Conservation (phyloP, 1,284 basidiomycete genomes). For the Papiliotrema nemorosa region DNA sequence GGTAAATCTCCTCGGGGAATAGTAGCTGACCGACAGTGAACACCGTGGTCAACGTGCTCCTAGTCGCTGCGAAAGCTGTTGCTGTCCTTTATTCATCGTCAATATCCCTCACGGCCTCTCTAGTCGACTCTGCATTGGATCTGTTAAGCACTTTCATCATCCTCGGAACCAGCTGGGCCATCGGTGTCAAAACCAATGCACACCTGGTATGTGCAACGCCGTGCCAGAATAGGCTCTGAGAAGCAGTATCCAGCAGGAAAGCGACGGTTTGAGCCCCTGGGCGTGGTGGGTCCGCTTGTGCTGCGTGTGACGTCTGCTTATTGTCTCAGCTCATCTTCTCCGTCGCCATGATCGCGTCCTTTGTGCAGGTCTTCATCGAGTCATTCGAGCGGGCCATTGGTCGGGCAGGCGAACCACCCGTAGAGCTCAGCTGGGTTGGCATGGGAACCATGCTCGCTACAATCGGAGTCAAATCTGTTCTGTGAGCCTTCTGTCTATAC, state of each 20-base stretch:
- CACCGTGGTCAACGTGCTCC: constrained; percentile 52
- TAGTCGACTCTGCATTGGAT: constrained; percentile 57
- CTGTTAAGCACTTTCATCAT: constrained; percentile 55
- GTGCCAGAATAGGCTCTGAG: background rate
- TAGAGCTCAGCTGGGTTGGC: constrained; percentile 44
- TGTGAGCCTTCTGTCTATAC: constrained; percentile 38
- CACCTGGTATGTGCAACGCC: constrained; percentile 27
- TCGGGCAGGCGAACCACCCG: constrained; percentile 30
- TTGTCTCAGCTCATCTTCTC: constrained; percentile 51
- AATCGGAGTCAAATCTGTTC: constrained; percentile 53
- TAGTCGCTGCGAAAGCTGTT: constrained; percentile 53
- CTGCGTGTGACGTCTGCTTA: too few species aligned
- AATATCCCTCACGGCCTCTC: constrained; percentile 56
- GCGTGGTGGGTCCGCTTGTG: constrained; percentile 43
- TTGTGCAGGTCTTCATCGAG: constrained; percentile 53
- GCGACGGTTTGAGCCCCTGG: constrained; percentile 53
- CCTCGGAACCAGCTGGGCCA: constrained; percentile 45
- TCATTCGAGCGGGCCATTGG: constrained; percentile 48
- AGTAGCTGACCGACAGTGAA: constrained; percentile 32
- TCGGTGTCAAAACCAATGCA: constrained; percentile 41
- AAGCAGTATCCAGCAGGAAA: constrained; percentile 54
- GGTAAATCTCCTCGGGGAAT: constrained; percentile 19
- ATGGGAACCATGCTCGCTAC: constrained; percentile 55
- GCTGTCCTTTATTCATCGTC: constrained; percentile 56
- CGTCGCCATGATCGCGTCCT: constrained; percentile 58